Conservation (phyloP, 129 eudicot genomes). For the Kitagawia praeruptora region DNA sequence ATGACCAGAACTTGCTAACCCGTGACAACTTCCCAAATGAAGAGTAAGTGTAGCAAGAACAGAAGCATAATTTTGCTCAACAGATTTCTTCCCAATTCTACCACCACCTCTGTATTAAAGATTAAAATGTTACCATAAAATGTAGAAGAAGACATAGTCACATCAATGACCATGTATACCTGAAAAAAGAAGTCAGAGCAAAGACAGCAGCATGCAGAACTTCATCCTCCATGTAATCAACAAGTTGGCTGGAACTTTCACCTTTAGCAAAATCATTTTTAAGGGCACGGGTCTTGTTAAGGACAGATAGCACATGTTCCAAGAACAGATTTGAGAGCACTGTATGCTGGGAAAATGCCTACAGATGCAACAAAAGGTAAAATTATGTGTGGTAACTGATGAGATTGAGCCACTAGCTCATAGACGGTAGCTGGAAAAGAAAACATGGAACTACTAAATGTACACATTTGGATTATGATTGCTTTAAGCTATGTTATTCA, state of each 20-base stretch:
- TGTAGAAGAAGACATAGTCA: not conserved
- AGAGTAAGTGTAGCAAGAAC: slow-evolving; percentile 82
- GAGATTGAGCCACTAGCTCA: not conserved
- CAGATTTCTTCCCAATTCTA: slow-evolving; percentile 76
- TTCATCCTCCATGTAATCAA: slow-evolving; percentile 45
- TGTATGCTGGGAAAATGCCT: slow-evolving; percentile 88
- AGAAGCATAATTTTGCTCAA: slow-evolving; percentile 79
- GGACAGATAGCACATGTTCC: slow-evolving; percentile 72
- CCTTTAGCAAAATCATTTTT: slow-evolving; percentile 52
- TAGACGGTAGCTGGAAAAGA: not conserved
- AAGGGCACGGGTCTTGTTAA: slow-evolving; percentile 45
- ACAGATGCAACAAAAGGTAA: not conserved
- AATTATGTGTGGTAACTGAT: not conserved
- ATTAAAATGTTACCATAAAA: slow-evolving; percentile 9
- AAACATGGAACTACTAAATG: not conserved
- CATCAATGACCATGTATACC: slow-evolving; percentile 32
- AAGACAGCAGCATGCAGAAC: slow-evolving; percentile 73
- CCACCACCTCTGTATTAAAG: slow-evolving; percentile 82
- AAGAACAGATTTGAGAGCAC: slow-evolving; percentile 72
- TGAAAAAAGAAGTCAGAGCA: slow-evolving; percentile 93
- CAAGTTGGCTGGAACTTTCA: slow-evolving; percentile 40
- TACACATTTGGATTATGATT: not conserved
- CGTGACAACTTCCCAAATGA: slow-evolving; percentile 86
- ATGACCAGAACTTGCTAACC: slow-evolving; percentile 56
- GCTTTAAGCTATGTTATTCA: not conserved